Evolutionary conservation across 768 basidiomycete genomes (phyloP), one percentile per base, ranked within the genome.

Genomic region (Ephemerocybe angulata): DNA sequence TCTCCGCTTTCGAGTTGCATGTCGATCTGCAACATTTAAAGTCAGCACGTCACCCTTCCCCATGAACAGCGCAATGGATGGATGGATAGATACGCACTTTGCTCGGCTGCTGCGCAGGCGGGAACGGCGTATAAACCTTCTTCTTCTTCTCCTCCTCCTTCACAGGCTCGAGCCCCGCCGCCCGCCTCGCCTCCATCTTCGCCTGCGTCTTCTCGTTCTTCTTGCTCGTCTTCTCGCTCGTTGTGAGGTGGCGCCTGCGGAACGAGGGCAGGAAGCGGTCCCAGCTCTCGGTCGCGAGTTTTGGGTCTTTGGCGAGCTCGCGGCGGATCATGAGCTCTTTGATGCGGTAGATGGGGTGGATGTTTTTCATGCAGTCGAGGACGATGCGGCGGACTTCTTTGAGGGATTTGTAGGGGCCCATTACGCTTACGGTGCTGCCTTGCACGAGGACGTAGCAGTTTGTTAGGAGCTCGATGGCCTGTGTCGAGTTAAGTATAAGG

Each of bases 281-380:
- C 97, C 97, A 99, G 22, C 87, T 88, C 65, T 98, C 94, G 12
- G 77, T 86, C 1, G 89, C 94, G 17, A 99, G 81, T 65, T 96
- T 95, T 4, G 97, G 96, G 65, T 99, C 97, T 74, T 98, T 98
- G 22, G 96, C 93, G 4, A 99, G 80, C 72, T 99, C 97, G 42
- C 96, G 88, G 52, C 93, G 86, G 62, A 99, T 94, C 97, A 99
- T 99, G 27, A 99, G 80, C 72, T 98, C 97, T 72, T 99, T 99
- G 72, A 99, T 99, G 63, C 94, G 87, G 68, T 99, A 99, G 66
- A 99, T 98, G 1, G 97, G 97, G 66, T 99, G 97, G 52, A 98
- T 89, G 67, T 99, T 99, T 74, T 88, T 94, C 97, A 99, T 98
- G 75, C 97, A 99, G 66, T 99, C 97, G 38, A 98, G 70, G n/a